phyloP scores from a whole-genome alignment of 2,329 filamentous ascomycete genomes.

The Trichophyton schoenleinii region DNA sequence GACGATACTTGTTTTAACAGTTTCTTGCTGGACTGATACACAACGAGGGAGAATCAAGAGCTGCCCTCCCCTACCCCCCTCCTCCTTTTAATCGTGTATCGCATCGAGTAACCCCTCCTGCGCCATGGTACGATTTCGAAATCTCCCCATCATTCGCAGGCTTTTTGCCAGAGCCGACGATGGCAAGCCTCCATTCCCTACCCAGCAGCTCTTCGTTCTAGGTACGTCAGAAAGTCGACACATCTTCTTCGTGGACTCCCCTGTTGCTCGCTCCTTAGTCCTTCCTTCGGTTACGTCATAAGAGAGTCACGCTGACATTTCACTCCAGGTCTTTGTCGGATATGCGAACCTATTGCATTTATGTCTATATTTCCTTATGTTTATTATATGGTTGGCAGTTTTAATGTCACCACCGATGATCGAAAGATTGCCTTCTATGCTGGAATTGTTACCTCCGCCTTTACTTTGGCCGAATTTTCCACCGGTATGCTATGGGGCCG shows the following conservation, averaged over 20 bases:
- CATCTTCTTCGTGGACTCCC: background rate
- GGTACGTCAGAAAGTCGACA: constrained; percentile 28
- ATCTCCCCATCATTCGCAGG: background rate
- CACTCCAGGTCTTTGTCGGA: constrained; percentile 65
- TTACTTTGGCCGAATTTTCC: constrained; percentile 89
- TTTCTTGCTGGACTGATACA: background rate
- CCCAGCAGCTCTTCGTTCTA: constrained; percentile 45
- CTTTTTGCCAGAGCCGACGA: constrained; percentile 10
- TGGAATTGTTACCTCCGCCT: constrained; percentile 90
- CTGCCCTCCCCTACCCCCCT: too few species aligned
- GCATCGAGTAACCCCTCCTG: background rate
- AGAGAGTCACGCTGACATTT: constrained; percentile 10
- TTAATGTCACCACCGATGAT: constrained; percentile 67
- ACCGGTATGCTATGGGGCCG: constrained; percentile 88
- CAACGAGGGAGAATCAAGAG: background rate
- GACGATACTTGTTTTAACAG: background rate
- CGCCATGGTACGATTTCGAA: constrained; percentile 1
- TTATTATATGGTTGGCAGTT: constrained; percentile 93
- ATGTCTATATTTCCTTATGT: constrained; percentile 99
- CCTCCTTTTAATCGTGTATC: background rate
- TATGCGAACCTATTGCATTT: constrained; percentile 97
- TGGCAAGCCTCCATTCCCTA: constrained; percentile 41
- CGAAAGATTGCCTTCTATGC: constrained; percentile 81
- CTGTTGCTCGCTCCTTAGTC: background rate
- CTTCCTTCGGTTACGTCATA: background rate